These are phyloP conservation scores for Solanum ahanhuiri DNA, from an alignment of 257 asterid genomes.

Conservation along the genomic window DNA sequence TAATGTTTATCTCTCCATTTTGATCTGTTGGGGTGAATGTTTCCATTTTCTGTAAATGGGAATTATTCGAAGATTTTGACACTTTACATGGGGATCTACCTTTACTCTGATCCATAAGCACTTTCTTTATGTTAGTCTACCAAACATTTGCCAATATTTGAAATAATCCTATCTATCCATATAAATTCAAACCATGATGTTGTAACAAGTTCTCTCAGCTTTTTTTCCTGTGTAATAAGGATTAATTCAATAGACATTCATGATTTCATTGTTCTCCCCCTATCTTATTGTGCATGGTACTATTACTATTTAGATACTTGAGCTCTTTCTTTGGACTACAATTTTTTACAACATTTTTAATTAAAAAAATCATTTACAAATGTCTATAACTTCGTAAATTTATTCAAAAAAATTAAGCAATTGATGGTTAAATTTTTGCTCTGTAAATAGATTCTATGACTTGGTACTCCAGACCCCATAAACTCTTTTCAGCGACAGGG, in stretches of 20 bases:
- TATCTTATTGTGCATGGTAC: background rate
- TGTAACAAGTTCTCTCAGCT: background rate
- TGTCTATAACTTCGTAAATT: background rate
- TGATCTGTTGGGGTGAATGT: background rate
- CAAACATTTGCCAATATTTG: background rate
- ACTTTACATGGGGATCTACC: background rate
- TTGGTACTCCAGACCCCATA: background rate
- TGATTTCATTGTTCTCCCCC: background rate
- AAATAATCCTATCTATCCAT: background rate
- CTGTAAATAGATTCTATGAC: background rate
- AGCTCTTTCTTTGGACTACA: background rate
- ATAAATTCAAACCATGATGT: background rate
- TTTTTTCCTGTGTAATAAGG: background rate
- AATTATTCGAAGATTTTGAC: background rate
- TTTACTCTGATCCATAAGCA: background rate
- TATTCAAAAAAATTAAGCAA: background rate
- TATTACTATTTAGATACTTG: background rate
- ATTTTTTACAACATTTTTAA: background rate
- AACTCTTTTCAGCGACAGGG: background rate
- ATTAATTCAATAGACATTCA: background rate
- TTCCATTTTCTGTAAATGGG: background rate
- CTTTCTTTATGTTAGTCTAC: background rate
- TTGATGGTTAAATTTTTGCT: background rate
- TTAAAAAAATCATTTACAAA: background rate
- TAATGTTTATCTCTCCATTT: background rate